These are phyloP conservation scores for Scleroderma bovista DNA, from an alignment of 768 basidiomycete species.

Conservation along the genomic window DNA sequence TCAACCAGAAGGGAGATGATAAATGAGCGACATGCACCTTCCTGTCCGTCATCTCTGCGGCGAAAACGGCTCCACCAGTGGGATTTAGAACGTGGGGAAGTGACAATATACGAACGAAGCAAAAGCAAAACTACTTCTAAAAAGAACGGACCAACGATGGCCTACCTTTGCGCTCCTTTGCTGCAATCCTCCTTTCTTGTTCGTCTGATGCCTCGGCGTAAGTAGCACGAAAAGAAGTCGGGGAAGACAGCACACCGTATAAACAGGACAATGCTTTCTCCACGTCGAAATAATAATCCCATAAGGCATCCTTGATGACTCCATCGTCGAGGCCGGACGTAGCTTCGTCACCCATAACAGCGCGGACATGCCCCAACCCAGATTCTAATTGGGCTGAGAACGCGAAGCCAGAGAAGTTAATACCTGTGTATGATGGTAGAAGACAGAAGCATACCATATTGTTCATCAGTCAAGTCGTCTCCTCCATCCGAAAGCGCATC, in stretches of 20 bases:
- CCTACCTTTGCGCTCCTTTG: conserved; percentile 85
- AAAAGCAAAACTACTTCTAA: conserved; percentile 33
- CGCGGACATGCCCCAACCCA: conserved; percentile 62
- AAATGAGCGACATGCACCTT: conserved; percentile 50
- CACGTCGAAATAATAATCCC: conserved; percentile 85
- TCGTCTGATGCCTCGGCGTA: conserved; percentile 46
- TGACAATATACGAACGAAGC: conserved; percentile 25
- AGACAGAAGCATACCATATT: conserved; percentile 53
- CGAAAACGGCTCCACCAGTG: conserved; percentile 32
- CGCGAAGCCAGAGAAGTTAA: conserved; percentile 9
- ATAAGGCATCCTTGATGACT: conserved; percentile 73
- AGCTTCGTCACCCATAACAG: conserved; percentile 60
- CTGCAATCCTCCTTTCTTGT: conserved; percentile 54
- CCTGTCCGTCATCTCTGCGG: conserved; percentile 36
- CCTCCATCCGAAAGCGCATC: conserved; percentile 71
- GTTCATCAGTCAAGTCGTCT: conserved; percentile 78
- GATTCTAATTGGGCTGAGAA: conserved; percentile 60
- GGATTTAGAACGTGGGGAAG: conserved; percentile 25
- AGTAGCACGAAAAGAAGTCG: background rate
- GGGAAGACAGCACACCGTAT: conserved; percentile 46
- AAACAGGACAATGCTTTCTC: conserved; percentile 72
- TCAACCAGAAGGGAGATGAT: conserved; percentile 23
- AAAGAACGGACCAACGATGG: conserved; percentile 22
- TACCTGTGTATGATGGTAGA: background rate
- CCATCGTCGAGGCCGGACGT: conserved; percentile 65